Conservation (phyloP, 1,284 basidiomycete genomes). For the Moesziomyces parantarcticus region DNA sequence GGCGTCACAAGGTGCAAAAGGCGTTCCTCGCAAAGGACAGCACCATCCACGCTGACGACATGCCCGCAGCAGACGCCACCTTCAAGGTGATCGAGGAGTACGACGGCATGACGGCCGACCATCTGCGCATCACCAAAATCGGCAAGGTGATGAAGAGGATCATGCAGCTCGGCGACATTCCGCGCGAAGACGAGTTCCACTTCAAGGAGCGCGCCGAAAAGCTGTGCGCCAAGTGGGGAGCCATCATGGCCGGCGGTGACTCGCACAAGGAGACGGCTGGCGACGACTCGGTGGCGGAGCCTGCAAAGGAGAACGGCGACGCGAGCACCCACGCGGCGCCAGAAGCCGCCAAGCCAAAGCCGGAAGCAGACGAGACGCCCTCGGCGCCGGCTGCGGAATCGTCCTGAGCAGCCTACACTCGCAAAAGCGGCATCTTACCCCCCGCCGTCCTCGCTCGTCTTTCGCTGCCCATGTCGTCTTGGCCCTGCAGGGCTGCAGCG, state of each 20-base stretch:
- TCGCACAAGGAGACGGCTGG: conserved; percentile 7
- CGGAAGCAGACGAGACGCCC: conserved; percentile 12
- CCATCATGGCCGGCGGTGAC: conserved; percentile 34
- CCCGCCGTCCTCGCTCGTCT: no score
- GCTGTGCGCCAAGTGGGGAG: conserved; percentile 69
- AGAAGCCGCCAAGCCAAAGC: conserved; percentile 19
- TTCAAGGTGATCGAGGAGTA: conserved; percentile 87
- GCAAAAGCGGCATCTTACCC: background rate
- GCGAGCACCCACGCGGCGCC: conserved; percentile 8
- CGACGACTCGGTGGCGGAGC: conserved; percentile 16
- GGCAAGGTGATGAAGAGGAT: conserved; percentile 98
- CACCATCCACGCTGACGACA: conserved; percentile 63
- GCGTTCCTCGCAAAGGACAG: conserved; percentile 77
- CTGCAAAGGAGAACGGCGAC: conserved; percentile 23
- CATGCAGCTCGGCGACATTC: conserved; percentile 76
- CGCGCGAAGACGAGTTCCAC: conserved; percentile 84
- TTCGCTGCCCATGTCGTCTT: background rate
- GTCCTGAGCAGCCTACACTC: background rate
- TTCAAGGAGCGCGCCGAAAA: conserved; percentile 78
- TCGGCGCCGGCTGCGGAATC: conserved; percentile 7
- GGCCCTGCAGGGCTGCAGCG: no score
- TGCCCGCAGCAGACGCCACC: conserved; percentile 75
- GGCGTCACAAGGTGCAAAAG: conserved; percentile 90
- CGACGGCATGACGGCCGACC: conserved; percentile 81
- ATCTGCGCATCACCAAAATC: conserved; percentile 88